phyloP scores from a whole-genome alignment of 2,329 filamentous ascomycete species.

The Coniella vitis region DNA sequence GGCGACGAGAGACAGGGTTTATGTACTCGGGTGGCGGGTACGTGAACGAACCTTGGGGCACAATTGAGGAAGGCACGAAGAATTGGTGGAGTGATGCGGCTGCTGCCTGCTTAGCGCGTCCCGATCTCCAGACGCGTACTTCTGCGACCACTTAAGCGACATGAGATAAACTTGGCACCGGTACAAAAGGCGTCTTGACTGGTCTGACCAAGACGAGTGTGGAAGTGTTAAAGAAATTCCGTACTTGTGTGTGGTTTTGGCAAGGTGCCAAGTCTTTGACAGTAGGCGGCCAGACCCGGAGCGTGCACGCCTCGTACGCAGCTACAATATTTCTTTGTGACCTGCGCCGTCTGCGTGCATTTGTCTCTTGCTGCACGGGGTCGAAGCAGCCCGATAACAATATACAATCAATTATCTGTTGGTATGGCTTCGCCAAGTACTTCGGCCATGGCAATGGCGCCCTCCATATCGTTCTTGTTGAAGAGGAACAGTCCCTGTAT shows the following conservation, averaged over 20 bases:
- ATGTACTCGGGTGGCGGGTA: not conserved
- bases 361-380: not conserved
- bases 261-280: too few relatives aligned
- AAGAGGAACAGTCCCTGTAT: constrained; percentile 93
- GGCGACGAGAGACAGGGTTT: not conserved
- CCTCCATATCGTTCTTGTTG: constrained; percentile 85
- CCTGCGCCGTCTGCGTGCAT: too few relatives aligned
- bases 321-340: too few relatives aligned
- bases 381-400: not conserved
- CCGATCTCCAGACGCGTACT: not conserved
- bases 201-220: too few relatives aligned
- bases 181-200: not conserved
- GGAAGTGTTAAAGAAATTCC: too few relatives aligned
- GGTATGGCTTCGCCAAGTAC: constrained; percentile 34
- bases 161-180: not conserved
- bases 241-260: too few relatives aligned
- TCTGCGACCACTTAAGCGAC: not conserved
- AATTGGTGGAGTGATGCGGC: not conserved
- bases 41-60: not conserved
- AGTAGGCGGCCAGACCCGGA: too few relatives aligned
- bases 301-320: too few relatives aligned
- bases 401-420: constrained; percentile 9
- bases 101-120: constrained; percentile 13
- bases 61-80: constrained; percentile 2
- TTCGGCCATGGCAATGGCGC: constrained; percentile 75